Evolutionary conservation across 352 stramenopile genomes (phyloP), one percentile per base, ranked within the genome.

Genomic region (Thalassiosira tumida): DNA sequence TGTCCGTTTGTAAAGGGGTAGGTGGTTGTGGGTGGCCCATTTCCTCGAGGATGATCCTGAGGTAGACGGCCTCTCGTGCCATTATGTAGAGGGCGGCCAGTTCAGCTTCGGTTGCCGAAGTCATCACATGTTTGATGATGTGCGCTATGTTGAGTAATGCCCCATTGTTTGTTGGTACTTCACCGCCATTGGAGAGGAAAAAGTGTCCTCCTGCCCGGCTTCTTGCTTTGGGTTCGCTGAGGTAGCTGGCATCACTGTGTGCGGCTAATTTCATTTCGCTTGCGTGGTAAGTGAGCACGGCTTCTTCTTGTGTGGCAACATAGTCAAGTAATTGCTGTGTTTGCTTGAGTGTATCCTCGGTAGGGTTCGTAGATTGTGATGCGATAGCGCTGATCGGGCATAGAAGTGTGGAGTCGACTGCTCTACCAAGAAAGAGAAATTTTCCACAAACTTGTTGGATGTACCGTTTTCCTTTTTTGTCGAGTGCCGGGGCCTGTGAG

Each of bases 191-290:
- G 14, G 35, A 75, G 10, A 75, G 67, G 67, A 75, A 75, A 29
- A 77, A 77, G 26, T 77, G 69, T 17, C 69, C 69, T 17, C 37
- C 38, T 54, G 33, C 65, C 7, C 69, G 2, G 17, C 38, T 77
- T 2, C 38, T 14, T 77, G 38, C 69, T 37, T 33, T 37, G 14
- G 37, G 69, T 77, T 77, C 24, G 37, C 69, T 77, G 14, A 59
- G 69, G 38, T 77, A 77, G 69, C 38, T 77, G 24, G 38, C 38
- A 37, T 77, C 40, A n/a, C 69, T 77, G 69, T 77, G 69, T 24
- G 37, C 38, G 6, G 69, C 69, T 35, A 77, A 37, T 62, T 38
- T 37, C 69, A 77, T 59, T 1, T 77, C 40, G 38, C 37, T 77
- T 33, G 38, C 69, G 21, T 77, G 29, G 40, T 62, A 77, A 4